Evolutionary conservation across 768 basidiomycete genomes (phyloP).

Genomic region (Artomyces pyxidatus): DNA sequence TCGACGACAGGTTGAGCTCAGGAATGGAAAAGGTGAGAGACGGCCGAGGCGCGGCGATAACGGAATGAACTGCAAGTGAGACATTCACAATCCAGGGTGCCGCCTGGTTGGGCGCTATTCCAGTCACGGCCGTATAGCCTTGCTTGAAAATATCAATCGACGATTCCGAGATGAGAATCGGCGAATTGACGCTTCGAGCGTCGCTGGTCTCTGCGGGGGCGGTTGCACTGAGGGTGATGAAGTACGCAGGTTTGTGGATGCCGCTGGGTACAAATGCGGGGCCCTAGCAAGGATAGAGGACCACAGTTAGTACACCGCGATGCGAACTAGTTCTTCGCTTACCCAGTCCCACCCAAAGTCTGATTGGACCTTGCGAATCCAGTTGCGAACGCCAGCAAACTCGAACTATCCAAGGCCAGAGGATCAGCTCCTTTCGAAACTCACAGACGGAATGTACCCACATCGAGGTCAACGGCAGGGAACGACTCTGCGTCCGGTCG

Average conservation of each 20-base stretch:
- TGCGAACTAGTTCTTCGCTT: not conserved
- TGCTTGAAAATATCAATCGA: constrained; percentile 49
- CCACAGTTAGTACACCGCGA: too few relatives aligned
- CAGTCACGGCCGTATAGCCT: constrained; percentile 34
- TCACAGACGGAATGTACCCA: constrained; percentile 10
- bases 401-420: constrained; percentile 31
- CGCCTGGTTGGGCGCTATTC: constrained; percentile 28
- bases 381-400: constrained; percentile 39
- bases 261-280: constrained; percentile 52
- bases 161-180: constrained; percentile 27
- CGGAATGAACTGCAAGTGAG: constrained; percentile 40
- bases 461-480: constrained; percentile 24
- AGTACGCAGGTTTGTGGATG: constrained; percentile 46
- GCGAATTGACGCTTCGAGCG: not conserved
- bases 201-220: not conserved
- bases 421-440: not conserved
- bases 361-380: constrained; percentile 41
- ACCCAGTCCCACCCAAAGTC: constrained; percentile 65
- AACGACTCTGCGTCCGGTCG: constrained; percentile 40
- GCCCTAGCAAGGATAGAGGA: too few relatives aligned
- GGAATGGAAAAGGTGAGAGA: constrained; percentile 36
- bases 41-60: constrained; percentile 26
- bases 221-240: constrained; percentile 32
- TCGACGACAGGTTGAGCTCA: constrained; percentile 36
- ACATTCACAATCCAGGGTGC: constrained; percentile 52